Evolutionary conservation across 2,329 filamentous ascomycete species (phyloP).

Genomic region (Aspergillus ochraceoroseus): DNA sequence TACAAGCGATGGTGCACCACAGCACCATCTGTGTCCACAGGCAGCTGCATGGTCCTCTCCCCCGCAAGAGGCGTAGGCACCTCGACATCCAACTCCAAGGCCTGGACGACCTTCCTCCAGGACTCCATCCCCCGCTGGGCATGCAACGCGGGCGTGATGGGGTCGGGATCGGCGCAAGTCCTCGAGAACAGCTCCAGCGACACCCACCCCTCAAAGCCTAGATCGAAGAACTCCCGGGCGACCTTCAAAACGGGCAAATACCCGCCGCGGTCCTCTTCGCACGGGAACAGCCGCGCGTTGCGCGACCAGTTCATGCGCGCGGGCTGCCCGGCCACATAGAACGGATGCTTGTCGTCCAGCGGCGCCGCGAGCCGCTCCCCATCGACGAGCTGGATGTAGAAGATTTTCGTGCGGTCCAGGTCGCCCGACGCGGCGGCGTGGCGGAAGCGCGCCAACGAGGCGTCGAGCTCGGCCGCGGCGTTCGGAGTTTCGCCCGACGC

Average conservation of each 20-base stretch:
- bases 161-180: constrained; percentile 51
- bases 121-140: constrained; percentile 49
- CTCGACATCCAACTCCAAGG: constrained; percentile 11
- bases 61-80: constrained; percentile 1
- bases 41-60: too few relatives aligned
- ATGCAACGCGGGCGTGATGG: constrained; percentile 52
- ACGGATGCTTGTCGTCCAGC: constrained; percentile 54
- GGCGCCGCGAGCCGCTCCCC: constrained; percentile 60
- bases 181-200: constrained; percentile 67
- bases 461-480: constrained; percentile 57
- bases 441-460: constrained; percentile 51
- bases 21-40: too few relatives aligned
- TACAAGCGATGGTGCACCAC: too few relatives aligned
- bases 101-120: constrained; percentile 48
- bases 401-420: constrained; percentile 61
- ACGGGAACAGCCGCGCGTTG: constrained; percentile 67
- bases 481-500: constrained; percentile 49
- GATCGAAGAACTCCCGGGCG: constrained; percentile 56
- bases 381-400: constrained; percentile 73
- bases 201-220: constrained; percentile 63
- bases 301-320: constrained; percentile 72
- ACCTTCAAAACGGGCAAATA: constrained; percentile 65
- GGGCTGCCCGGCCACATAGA: constrained; percentile 55
- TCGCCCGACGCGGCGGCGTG: constrained; percentile 45
- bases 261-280: constrained; percentile 56